Conservation (phyloP, 148 eudicot species). For the Diospyros kaki region DNA sequence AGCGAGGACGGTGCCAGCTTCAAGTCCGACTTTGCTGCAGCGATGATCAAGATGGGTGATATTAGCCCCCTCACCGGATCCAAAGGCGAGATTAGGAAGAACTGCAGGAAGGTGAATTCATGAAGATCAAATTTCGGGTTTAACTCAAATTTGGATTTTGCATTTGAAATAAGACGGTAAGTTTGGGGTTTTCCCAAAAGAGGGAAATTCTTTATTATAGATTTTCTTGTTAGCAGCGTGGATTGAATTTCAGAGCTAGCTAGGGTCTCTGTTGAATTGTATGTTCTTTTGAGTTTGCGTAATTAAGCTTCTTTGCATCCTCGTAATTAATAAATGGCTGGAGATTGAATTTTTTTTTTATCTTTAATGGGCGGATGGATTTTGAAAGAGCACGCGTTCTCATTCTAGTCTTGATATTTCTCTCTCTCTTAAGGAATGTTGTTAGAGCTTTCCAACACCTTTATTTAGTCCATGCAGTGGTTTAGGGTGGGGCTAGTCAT, state of each 20-base stretch:
- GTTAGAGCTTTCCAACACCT: background rate
- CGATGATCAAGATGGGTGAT: slow-evolving; percentile 18
- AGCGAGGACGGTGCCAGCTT: background rate
- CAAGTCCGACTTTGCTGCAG: slow-evolving; percentile 1
- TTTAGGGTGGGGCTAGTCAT: too few species aligned
- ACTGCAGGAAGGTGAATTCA: slow-evolving; percentile 32
- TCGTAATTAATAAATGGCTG: background rate
- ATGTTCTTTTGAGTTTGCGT: background rate
- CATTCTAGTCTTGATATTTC: background rate
- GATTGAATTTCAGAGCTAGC: background rate
- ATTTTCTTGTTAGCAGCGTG: background rate
- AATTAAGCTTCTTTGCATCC: background rate
- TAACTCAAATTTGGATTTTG: background rate
- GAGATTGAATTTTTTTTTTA: background rate
- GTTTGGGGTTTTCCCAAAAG: background rate
- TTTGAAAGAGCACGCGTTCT: too few species aligned
- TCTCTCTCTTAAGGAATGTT: background rate
- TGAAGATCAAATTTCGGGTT: background rate
- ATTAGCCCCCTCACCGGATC: slow-evolving; percentile 18
- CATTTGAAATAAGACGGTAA: background rate
- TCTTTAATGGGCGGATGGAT: too few species aligned
- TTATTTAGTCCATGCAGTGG: too few species aligned
- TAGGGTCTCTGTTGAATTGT: background rate
- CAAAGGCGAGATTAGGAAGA: slow-evolving; percentile 14
- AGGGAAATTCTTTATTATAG: background rate